These are phyloP conservation scores for Fusarium paranaense DNA, from an alignment of 2,329 filamentous ascomycete species.

Conservation along the genomic window DNA sequence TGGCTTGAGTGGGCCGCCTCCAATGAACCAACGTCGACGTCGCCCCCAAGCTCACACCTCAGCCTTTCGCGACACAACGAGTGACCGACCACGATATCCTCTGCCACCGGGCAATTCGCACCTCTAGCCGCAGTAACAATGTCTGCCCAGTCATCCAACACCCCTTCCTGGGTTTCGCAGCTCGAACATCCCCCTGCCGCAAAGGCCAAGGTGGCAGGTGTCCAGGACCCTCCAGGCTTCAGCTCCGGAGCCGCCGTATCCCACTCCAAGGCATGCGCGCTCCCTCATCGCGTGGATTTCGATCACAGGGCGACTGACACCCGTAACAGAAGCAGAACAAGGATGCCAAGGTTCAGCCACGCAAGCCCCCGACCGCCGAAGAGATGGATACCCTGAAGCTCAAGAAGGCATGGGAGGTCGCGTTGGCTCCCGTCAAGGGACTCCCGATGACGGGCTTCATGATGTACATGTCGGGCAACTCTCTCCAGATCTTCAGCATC, in stretches of 20 bases:
- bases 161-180: constrained; percentile 85
- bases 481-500: constrained; percentile 98
- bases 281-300: neutral
- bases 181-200: constrained; percentile 76
- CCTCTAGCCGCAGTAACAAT: neutral
- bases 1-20: constrained; percentile 26
- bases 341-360: constrained; percentile 61
- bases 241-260: constrained; percentile 61
- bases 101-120: neutral
- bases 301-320: constrained; percentile 10
- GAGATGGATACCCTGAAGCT: constrained; percentile 97
- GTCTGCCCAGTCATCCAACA: constrained; percentile 51
- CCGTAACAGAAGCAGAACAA: constrained; percentile 62
- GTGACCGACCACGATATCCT: neutral
- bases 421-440: constrained; percentile 91
- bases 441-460: constrained; percentile 98
- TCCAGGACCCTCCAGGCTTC: constrained; percentile 91
- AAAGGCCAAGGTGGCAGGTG: constrained; percentile 73
- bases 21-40: constrained; percentile 30
- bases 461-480: constrained; percentile 99
- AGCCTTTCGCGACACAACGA: constrained; percentile 16
- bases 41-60: constrained; percentile 25
- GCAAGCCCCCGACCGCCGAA: constrained; percentile 77
- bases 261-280: constrained; percentile 66
- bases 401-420: constrained; percentile 99